Evolutionary conservation across 495 filamentous ascomycete genomes (phyloP).

Genomic region (Aspergillus saccharolyticus): DNA sequence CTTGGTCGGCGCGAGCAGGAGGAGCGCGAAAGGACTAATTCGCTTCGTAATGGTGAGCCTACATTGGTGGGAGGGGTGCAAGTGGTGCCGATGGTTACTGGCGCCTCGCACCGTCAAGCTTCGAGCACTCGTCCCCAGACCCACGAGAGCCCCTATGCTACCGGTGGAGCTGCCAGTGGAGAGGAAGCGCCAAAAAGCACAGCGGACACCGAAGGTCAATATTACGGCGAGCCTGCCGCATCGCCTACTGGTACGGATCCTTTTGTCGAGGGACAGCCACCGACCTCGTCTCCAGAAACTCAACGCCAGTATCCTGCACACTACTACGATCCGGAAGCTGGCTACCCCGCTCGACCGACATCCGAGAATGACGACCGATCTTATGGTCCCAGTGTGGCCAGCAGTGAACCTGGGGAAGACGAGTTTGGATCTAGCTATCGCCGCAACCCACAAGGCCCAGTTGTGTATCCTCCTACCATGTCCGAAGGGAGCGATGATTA

Average conservation of each 20-base stretch:
- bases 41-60: constrained; percentile 79
- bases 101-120: constrained; percentile 60
- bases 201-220: constrained; percentile 28
- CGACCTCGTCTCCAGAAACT: constrained; percentile 23
- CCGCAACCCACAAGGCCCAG: constrained; percentile 41
- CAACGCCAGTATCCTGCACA: constrained; percentile 26
- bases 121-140: constrained; percentile 47
- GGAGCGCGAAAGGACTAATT: constrained; percentile 84
- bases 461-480: constrained; percentile 31
- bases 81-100: constrained; percentile 90
- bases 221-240: constrained; percentile 41
- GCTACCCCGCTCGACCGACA: constrained; percentile 33
- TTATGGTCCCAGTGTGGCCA: constrained; percentile 45
- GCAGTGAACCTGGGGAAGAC: constrained; percentile 52
- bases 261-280: constrained; percentile 40
- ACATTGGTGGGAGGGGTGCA: constrained; percentile 90
- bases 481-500: constrained; percentile 53
- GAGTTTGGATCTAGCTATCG: constrained; percentile 51
- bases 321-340: constrained; percentile 44
- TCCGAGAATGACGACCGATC: constrained; percentile 46
- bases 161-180: constrained; percentile 10
- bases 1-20: constrained; percentile 90
- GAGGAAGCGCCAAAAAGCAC: constrained; percentile 20
- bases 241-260: constrained; percentile 57
- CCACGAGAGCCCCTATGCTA: constrained; percentile 40